phyloP scores from a whole-genome alignment of 2,329 filamentous ascomycete genomes.

The Diaporthe sp. region DNA sequence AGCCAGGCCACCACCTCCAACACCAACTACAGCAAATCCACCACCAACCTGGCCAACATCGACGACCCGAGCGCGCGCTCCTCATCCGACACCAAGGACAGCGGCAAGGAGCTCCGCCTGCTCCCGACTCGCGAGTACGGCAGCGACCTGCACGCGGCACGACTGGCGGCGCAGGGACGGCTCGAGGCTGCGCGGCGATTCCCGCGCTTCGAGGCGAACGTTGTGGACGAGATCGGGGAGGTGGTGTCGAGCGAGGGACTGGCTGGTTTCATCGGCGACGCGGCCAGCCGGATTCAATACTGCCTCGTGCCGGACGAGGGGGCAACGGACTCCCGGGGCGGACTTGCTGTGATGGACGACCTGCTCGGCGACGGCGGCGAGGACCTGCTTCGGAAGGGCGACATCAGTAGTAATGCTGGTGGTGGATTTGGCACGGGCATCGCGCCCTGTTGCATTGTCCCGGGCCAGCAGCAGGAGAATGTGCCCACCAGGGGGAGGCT shows the following conservation, averaged over 20 bases:
- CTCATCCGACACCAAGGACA: conserved; percentile 33
- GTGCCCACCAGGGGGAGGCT: conserved; percentile 34
- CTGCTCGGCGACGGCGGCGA: conserved; percentile 64
- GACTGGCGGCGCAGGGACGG: conserved; percentile 75
- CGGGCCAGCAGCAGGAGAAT: conserved; percentile 37
- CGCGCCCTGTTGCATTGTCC: conserved; percentile 44
- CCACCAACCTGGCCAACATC: not conserved
- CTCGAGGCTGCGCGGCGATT: conserved; percentile 69
- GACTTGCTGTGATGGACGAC: conserved; percentile 66
- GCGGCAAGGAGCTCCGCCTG: conserved; percentile 32
- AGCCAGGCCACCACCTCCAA: conserved; percentile 35
- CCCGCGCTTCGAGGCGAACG: conserved; percentile 70
- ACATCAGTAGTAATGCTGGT: conserved; percentile 33
- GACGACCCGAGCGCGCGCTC: conserved; percentile 19
- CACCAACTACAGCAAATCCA: not conserved
- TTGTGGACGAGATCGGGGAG: conserved; percentile 66
- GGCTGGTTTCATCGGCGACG: conserved; percentile 72
- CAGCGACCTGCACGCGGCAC: conserved; percentile 64
- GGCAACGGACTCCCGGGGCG: conserved; percentile 68
- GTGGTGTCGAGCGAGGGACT: conserved; percentile 67
- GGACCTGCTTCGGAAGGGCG: conserved; percentile 46
- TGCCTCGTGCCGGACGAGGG: conserved; percentile 70
- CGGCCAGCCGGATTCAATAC: conserved; percentile 72
- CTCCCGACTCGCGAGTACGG: conserved; percentile 42
- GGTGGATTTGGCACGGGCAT: conserved; percentile 37